Evolutionary conservation across 140 eudicot species (phyloP), one percentile per base, ranked within the genome.

Genomic region (Flaveria floridana): DNA sequence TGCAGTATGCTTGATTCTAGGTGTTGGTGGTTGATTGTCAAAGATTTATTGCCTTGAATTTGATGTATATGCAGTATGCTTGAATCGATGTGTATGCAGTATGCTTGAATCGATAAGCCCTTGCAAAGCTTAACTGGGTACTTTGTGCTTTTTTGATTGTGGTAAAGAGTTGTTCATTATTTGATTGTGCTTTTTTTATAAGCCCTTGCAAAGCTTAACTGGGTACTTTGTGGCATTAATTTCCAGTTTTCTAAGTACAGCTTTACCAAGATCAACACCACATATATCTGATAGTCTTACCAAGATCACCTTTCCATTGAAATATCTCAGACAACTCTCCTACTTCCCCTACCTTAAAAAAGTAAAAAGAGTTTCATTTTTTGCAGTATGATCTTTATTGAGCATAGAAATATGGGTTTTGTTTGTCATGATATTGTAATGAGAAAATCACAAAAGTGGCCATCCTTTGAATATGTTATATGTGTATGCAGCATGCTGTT

Each of bases 271-370:
- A 85, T 87, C 89, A 85, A 87, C 70, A 50, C 89, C 92, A 80
- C 92, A 87, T 71, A 85, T 78, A 57, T 87, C 92, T 20, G 92
- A 85, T 48, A 87, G 77, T 53, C 89, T 78, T 5, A 87, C 81
- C 2, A 87, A 80, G n/a, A 65, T 87, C 92, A 0, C 92, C 92
- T 84, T 80, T 87, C 92, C 92, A 87, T 82, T 87, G 92, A 68
- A 87, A 87, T 56, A 87, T 85, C 82, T 87, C 92, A 6, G 89
- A 87, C 50, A 87, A 68, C 58, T 87, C 89, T 58, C 92, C 92
- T 67, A 87, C 89, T 83, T 87, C 92, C 19, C 92, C 89, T 30
- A 87, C 89, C 92, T 87, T 80, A 64, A 44, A 44, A 63, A 51
- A 52, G 11, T 10, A 16, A 14, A 3, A 73, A 20, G 6, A 34